A percentile compares a stretch with the other conserved stretches of the same genome.
Conservation (phyloP, 2,329 filamentous ascomycete genomes). For the Dryadomyces sulphureus region DNA sequence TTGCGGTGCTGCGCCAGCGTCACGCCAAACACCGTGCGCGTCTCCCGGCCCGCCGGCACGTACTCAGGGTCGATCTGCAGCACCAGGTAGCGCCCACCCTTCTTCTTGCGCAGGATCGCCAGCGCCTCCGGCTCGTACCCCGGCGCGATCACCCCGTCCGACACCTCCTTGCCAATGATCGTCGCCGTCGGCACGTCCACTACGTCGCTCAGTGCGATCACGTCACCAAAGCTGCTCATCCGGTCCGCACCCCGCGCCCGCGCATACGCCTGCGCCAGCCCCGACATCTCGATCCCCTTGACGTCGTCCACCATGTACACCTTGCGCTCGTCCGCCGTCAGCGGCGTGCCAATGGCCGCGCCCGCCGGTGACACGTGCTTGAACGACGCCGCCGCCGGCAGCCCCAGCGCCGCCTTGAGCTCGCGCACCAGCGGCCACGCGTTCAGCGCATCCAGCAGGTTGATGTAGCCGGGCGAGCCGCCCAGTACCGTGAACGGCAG, state of each 20-base stretch:
- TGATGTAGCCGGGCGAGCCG: constrained; percentile 91
- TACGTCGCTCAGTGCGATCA: constrained; percentile 82
- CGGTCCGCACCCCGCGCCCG: constrained; percentile 90
- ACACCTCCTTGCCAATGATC: constrained; percentile 96
- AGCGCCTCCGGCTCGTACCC: constrained; percentile 74
- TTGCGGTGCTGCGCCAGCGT: constrained; percentile 85
- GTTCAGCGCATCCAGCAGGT: constrained; percentile 90
- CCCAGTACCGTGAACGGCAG: constrained; percentile 91
- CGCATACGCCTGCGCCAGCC: constrained; percentile 85
- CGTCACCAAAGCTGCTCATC: constrained; percentile 96
- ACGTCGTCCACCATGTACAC: constrained; percentile 99
- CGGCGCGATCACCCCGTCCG: constrained; percentile 88
- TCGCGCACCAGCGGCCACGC: constrained; percentile 96
- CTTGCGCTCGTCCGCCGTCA: constrained; percentile 79
- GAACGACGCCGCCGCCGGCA: constrained; percentile 90
- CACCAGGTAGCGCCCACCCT: constrained; percentile 91
- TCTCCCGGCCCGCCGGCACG: constrained; percentile 66
- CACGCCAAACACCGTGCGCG: constrained; percentile 79
- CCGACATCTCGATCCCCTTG: constrained; percentile 69
- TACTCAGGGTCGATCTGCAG: constrained; percentile 88
- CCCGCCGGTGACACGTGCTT: constrained; percentile 98
- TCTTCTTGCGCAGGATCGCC: constrained; percentile 92
- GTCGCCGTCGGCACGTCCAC: constrained; percentile 89
- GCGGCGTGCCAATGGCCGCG: constrained; percentile 80
- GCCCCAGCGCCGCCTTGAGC: constrained; percentile 73